Conservation (phyloP, 202 grass and related monocot genomes). For the Digitaria exilis region DNA sequence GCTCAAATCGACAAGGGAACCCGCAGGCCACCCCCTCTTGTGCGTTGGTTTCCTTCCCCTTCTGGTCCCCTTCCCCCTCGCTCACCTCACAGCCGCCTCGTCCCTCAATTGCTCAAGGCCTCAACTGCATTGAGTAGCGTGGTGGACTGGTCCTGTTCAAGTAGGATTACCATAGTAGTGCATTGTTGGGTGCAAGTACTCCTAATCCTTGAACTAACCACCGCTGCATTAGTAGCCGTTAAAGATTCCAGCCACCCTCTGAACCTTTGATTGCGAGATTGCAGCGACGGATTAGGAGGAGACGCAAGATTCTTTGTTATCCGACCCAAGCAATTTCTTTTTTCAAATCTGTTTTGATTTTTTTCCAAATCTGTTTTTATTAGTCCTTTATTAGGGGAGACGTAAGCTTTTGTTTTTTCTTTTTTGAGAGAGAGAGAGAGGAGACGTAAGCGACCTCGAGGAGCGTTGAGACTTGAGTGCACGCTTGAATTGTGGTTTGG, state of each 20-base stretch:
- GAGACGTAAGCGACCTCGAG: neutral
- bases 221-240: neutral
- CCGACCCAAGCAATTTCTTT: neutral
- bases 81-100: too few species aligned
- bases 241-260: neutral
- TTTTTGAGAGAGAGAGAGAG: too few species aligned
- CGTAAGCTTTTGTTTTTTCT: neutral
- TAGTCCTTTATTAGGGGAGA: neutral
- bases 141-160: neutral
- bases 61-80: neutral
- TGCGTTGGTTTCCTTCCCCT: too few species aligned
- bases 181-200: neutral
- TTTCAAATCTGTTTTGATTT: neutral
- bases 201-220: neutral
- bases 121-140: neutral
- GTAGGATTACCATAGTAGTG: neutral
- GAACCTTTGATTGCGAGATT: slow-evolving; percentile 29
- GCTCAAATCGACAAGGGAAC: slow-evolving; percentile 1
- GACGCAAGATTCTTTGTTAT: too few species aligned
- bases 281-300: slow-evolving; percentile 24
- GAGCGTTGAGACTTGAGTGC: neutral
- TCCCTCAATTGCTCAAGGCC: neutral
- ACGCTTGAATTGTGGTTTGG: neutral
- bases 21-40: neutral
- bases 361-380: neutral